Conservation (phyloP, 2,329 filamentous ascomycete species). For the Aspergillus neoniger region DNA sequence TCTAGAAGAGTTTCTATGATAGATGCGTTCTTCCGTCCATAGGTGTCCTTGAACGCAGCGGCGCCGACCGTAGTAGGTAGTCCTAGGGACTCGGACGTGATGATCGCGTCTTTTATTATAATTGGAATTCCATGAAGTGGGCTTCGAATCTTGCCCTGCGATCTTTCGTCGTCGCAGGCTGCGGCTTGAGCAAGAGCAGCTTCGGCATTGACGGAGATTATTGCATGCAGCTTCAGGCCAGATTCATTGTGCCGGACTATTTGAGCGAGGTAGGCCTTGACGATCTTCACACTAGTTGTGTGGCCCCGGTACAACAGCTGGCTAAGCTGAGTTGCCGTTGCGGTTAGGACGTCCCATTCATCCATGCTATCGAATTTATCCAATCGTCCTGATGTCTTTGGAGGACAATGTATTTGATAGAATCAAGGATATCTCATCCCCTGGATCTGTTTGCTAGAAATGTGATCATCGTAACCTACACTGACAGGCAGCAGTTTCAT, state of each 20-base stretch:
- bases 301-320: neutral
- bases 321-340: neutral
- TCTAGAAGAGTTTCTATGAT: neutral
- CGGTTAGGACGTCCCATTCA: neutral
- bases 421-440: too few species aligned
- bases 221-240: neutral
- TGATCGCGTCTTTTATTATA: neutral
- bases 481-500: too few species aligned
- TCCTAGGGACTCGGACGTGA: neutral
- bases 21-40: neutral
- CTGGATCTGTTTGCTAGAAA: too few species aligned
- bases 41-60: neutral
- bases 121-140: slow-evolving; percentile 1
- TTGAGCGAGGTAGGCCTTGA: neutral
- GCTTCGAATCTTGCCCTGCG: neutral
- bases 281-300: neutral
- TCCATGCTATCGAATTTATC: too few species aligned
- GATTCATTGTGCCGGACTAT: neutral
- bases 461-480: too few species aligned
- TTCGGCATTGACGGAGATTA: neutral
- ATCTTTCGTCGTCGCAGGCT: neutral
- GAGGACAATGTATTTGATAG: too few species aligned
- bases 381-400: too few species aligned
- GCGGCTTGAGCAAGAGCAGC: neutral
- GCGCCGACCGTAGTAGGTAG: neutral